Evolutionary conservation across 495 filamentous ascomycete species (phyloP).

Genomic region (Aspergillus nidulans): DNA sequence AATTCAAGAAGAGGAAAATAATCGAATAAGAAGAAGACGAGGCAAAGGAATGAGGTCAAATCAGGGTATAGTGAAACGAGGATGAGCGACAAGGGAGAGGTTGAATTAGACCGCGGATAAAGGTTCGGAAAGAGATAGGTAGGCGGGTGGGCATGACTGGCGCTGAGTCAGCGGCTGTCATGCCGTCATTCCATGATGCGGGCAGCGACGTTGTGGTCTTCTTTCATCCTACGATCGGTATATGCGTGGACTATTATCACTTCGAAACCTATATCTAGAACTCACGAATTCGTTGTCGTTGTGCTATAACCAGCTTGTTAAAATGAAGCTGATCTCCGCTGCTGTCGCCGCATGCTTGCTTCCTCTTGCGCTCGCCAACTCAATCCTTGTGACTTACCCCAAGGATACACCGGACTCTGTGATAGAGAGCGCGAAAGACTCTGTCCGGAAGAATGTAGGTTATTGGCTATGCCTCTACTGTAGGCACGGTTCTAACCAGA

Average conservation of each 20-base stretch:
- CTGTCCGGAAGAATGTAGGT: constrained; percentile 63
- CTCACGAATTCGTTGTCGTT: neutral
- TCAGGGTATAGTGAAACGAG: neutral
- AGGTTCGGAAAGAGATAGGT: neutral
- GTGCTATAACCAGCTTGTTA: constrained; percentile 13
- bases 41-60: constrained; percentile 5
- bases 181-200: constrained; percentile 1
- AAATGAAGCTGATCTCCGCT: constrained; percentile 55
- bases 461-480: neutral
- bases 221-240: neutral
- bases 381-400: constrained; percentile 74
- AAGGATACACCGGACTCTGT: constrained; percentile 65
- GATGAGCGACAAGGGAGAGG: neutral
- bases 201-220: neutral
- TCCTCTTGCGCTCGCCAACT: constrained; percentile 56
- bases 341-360: constrained; percentile 49
- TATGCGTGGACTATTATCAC: too few relatives aligned
- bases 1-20: constrained; percentile 1
- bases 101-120: neutral
- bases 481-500: constrained; percentile 3
- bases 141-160: constrained; percentile 4
- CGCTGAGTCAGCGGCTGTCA: constrained; percentile 14
- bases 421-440: constrained; percentile 63
- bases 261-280: neutral
- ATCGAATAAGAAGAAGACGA: constrained; percentile 9